A percentile compares a stretch with the other conserved stretches of the same genome.
These are phyloP conservation scores for Verticillium nubilum DNA, from an alignment of 2,329 filamentous ascomycete species.

Conservation along the genomic window DNA sequence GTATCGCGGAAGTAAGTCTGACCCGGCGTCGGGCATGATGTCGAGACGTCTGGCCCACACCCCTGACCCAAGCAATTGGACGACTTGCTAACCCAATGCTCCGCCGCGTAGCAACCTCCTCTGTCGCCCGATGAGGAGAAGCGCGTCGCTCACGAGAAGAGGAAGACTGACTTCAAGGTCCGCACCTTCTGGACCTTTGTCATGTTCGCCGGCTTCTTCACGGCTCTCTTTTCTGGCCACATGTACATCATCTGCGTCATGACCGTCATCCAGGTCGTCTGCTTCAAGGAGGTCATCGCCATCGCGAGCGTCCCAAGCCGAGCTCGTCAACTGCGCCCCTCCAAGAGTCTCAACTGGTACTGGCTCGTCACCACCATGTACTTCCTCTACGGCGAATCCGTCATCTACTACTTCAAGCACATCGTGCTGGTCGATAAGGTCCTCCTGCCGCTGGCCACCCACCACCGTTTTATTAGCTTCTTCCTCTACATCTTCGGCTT, in stretches of 20 bases:
- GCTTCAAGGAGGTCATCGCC: conserved; percentile 98
- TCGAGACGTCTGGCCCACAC: background rate
- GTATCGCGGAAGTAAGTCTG: conserved; percentile 30
- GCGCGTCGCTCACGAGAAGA: conserved; percentile 83
- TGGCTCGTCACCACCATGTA: conserved; percentile 99
- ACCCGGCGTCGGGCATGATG: background rate
- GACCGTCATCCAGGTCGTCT: conserved; percentile 90
- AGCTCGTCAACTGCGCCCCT: conserved; percentile 85
- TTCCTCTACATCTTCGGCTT: conserved; percentile 97
- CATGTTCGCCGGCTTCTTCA: conserved; percentile 94
- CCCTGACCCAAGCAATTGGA: background rate
- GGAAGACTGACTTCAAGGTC: conserved; percentile 96
- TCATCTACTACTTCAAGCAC: conserved; percentile 99
- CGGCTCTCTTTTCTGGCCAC: conserved; percentile 88
- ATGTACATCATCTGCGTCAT: conserved; percentile 95
- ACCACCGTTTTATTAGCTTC: conserved; percentile 98
- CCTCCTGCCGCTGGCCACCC: conserved; percentile 85
- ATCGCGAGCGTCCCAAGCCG: conserved; percentile 92
- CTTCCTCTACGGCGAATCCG: conserved; percentile 96
- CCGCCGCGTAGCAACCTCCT: conserved; percentile 31
- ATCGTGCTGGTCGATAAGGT: conserved; percentile 93
- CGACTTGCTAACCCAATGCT: conserved; percentile 1
- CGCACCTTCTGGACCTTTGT: conserved; percentile 96
- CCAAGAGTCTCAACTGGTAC: conserved; percentile 98
- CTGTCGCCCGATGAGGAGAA: conserved; percentile 25